Conservation (phyloP, 2,329 filamentous ascomycete genomes). For the Aspergillus ochraceus region DNA sequence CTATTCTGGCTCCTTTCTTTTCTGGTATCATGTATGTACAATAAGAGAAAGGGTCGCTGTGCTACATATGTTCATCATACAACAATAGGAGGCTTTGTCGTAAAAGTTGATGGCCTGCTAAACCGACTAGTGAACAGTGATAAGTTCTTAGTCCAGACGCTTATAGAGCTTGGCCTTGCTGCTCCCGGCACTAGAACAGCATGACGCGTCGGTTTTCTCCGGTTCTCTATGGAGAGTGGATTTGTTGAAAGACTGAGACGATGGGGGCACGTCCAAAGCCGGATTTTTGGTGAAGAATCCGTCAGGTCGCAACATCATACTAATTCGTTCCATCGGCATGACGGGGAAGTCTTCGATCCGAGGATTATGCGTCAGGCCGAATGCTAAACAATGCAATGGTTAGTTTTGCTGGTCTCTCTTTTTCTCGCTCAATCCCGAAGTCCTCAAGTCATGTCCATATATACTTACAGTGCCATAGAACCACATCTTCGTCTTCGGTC, state of each 20-base stretch:
- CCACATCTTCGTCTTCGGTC: conserved; percentile 48
- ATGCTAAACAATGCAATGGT: conserved; percentile 26
- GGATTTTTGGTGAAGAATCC: conserved; percentile 56
- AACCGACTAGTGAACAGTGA: neutral
- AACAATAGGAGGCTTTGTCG: neutral
- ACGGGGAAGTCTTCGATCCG: conserved; percentile 67
- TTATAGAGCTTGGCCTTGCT: conserved; percentile 33
- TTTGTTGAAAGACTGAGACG: conserved; percentile 44
- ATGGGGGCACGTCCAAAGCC: conserved; percentile 48
- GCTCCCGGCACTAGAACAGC: conserved; percentile 17
- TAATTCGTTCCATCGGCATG: conserved; percentile 62
- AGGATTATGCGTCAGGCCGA: conserved; percentile 64
- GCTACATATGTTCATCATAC: neutral
- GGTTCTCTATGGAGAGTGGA: conserved; percentile 34
- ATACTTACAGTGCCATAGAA: conserved; percentile 40
- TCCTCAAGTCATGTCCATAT: neutral
- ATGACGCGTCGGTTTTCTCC: conserved; percentile 15
- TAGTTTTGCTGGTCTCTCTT: conserved; percentile 2
- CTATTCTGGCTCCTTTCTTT: neutral
- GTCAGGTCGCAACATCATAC: conserved; percentile 50
- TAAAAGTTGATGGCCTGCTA: neutral
- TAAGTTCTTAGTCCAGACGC: conserved; percentile 4
- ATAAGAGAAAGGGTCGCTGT: neutral
- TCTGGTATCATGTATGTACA: neutral
- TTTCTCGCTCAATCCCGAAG: neutral